Conservation (phyloP, 345 rosid genomes). For the Eucalyptus curtisii region DNA sequence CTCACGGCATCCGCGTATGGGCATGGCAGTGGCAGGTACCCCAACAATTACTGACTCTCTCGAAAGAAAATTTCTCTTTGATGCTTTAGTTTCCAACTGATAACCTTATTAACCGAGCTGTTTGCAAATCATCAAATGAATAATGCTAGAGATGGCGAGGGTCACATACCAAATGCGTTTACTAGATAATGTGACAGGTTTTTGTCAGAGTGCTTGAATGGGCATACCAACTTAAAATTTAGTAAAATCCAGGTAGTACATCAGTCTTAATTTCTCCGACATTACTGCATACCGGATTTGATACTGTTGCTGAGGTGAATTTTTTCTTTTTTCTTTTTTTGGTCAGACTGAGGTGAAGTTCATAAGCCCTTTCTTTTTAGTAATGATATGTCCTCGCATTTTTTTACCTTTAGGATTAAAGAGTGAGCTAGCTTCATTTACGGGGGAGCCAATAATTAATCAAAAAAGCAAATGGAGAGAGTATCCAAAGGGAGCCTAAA, state of each 20-base stretch:
- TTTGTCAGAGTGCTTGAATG: not conserved
- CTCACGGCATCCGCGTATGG: slow-evolving; percentile 41
- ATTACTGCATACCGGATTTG: not conserved
- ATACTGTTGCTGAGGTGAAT: not conserved
- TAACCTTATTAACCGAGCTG: not conserved
- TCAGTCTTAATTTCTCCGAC: not conserved
- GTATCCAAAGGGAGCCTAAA: not conserved
- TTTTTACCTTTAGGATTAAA: not conserved
- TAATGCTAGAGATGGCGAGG: not conserved
- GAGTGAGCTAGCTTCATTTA: not conserved
- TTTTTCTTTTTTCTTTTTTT: too few relatives aligned
- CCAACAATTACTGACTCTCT: not conserved
- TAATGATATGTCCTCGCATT: not conserved
- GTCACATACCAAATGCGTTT: not conserved
- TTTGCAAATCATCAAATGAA: not conserved
- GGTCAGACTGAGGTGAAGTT: not conserved
- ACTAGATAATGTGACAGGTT: not conserved
- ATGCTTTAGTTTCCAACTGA: not conserved
- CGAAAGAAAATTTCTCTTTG: not conserved
- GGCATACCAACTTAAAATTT: not conserved
- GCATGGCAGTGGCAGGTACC: slow-evolving; percentile 62
- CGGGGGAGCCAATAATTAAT: not conserved
- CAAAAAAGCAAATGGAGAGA: not conserved
- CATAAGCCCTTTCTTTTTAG: not conserved
- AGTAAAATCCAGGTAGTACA: not conserved